Base-by-base conservation (phyloP, 805 yeast species). In the Saturnispora halmiae region DNA sequence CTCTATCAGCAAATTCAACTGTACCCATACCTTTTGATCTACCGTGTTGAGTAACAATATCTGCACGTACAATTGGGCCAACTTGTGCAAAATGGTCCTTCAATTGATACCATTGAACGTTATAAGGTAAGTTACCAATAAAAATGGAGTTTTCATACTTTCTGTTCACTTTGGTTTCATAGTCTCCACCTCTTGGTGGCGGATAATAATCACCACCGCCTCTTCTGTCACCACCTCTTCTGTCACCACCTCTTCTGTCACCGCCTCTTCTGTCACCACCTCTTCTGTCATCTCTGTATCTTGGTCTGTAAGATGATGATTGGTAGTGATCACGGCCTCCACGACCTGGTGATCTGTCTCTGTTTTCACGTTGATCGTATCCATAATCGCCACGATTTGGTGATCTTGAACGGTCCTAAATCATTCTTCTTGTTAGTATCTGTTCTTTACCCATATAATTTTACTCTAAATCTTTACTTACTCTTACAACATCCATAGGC, bases 21-120 rank as follows among this genome's bases (percentile, higher is more conserved):
- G 95, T 84, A 31, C 88, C 90, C 90, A 81, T 82, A 47, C 94
- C 94, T 63, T 90, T 70, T 55, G 86, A 80, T 53, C 81, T 81
- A 42, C 94, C 94, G 51, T 79, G 75, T 46, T 75, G 70, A 2
- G 79, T 77, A 34, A 86, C 80, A 40, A 88, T 79, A 58, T 87
- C 96, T 3, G 95, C 94, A 48, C 84, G 73, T 16, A 79, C 69
- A 40, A 87, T 81, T 22, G 69, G 72, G 33, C 87, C 87, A 30
- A 72, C 71, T 21, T 60, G 61, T n/a, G 67, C 61, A 59, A 82
- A 82, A 47, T 72, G 67, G 14, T 68, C 77, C 53, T 73, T 74
- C 39, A 82, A 64, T 28, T 79, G 79, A 37, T 65, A 61, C 51
- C 82, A 71, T 26, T 77, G 70, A 48, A 76, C 67, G 38, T 72